Percentiles rank a stretch among this genome's conserved stretches.
These are phyloP conservation scores for Panicum miliaceum DNA, from an alignment of 176 grass and related monocot species.

Conservation along the genomic window DNA sequence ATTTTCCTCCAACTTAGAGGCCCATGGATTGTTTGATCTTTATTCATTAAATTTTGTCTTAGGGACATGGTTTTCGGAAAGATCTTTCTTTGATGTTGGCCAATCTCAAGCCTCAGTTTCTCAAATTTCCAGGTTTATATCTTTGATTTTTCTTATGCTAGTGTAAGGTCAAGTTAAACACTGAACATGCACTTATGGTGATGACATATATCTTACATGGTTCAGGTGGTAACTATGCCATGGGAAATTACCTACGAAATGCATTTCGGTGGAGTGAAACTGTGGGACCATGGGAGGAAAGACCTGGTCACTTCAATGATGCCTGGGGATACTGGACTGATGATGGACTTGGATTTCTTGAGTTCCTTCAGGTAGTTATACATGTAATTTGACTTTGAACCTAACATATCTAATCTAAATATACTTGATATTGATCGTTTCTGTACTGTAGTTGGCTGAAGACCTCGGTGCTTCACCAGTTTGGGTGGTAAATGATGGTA, in stretches of 20 bases:
- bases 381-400: not conserved
- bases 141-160: slow-evolving; percentile 6
- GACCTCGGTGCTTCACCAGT: slow-evolving; percentile 79
- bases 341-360: slow-evolving; percentile 87
- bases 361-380: slow-evolving; percentile 82
- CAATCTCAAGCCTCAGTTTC: slow-evolving; percentile 77
- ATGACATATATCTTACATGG: not conserved
- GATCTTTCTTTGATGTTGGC: slow-evolving; percentile 85
- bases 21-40: not conserved
- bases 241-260: slow-evolving; percentile 86
- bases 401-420: not conserved
- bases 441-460: slow-evolving; percentile 72
- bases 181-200: not conserved
- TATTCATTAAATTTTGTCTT: slow-evolving; percentile 18
- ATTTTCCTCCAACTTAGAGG: not conserved
- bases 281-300: slow-evolving; percentile 91
- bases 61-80: slow-evolving; percentile 91
- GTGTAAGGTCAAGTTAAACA: slow-evolving; percentile 11
- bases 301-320: slow-evolving; percentile 87
- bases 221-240: slow-evolving; percentile 84
- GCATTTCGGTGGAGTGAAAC: slow-evolving; percentile 89
- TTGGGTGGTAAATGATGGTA: slow-evolving; percentile 96
- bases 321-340: slow-evolving; percentile 95
- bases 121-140: slow-evolving; percentile 88
- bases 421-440: slow-evolving; percentile 42